Evolutionary conservation across 805 yeast genomes (phyloP).

Genomic region (Cyberlindnera sargentensis): DNA sequence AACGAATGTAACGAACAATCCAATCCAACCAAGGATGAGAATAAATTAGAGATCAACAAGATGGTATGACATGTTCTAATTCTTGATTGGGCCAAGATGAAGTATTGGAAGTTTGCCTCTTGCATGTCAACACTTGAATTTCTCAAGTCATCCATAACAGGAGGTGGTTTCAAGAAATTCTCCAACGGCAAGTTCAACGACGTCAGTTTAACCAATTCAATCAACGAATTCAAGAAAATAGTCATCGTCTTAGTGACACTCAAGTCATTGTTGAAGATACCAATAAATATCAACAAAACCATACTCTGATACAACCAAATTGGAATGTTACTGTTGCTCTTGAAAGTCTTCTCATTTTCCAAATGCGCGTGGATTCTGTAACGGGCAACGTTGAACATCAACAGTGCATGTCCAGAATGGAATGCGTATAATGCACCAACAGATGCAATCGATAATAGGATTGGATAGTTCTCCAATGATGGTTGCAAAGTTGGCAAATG

Average conservation of each 20-base stretch:
- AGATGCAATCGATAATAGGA: constrained; percentile 74
- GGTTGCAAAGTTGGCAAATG: constrained; percentile 58
- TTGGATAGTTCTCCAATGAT: constrained; percentile 51
- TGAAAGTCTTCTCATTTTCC: constrained; percentile 33
- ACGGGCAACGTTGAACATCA: constrained; percentile 61
- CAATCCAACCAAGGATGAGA: constrained; percentile 41
- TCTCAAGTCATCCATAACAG: constrained; percentile 29
- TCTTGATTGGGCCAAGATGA: constrained; percentile 67
- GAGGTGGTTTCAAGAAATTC: constrained; percentile 32
- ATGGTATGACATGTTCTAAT: constrained; percentile 67
- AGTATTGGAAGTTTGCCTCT: constrained; percentile 37
- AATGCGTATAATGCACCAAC: constrained; percentile 85
- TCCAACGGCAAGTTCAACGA: constrained; percentile 60
- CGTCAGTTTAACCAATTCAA: constrained; percentile 68
- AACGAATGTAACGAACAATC: constrained; percentile 37
- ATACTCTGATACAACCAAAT: constrained; percentile 83
- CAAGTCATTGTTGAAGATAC: constrained; percentile 62
- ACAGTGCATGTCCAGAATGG: constrained; percentile 68
- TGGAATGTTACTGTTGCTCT: constrained; percentile 54
- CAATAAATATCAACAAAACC: constrained; percentile 74
- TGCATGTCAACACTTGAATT: constrained; percentile 23
- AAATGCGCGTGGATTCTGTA: constrained; percentile 59
- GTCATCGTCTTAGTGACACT: constrained; percentile 73
- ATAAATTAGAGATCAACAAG: constrained; percentile 49
- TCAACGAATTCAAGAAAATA: constrained; percentile 73